phyloP scores from a whole-genome alignment of 1,284 basidiomycete genomes.

The Cutaneotrichosporon cyanovorans region DNA sequence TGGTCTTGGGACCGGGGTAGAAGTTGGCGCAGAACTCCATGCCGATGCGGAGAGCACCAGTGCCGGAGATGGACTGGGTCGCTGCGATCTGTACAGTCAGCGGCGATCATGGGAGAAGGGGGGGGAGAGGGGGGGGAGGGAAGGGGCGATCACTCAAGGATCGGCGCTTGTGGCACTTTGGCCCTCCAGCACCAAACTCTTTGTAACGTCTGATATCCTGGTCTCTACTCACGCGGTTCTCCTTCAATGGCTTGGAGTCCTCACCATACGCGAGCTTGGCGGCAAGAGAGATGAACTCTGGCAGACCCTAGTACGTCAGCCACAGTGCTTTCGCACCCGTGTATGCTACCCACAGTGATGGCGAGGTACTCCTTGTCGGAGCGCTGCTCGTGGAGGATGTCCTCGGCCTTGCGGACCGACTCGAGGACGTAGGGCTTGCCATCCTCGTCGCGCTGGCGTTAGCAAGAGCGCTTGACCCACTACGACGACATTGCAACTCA shows the following conservation, averaged over 20 bases:
- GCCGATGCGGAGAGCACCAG: slow-evolving; percentile 93
- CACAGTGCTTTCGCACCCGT: too few species aligned
- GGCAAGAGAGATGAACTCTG: slow-evolving; percentile 81
- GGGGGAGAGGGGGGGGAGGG: neutral
- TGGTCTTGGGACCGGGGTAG: slow-evolving; percentile 78
- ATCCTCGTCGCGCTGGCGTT: slow-evolving; percentile 72
- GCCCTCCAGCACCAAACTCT: too few species aligned
- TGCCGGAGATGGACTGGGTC: slow-evolving; percentile 96
- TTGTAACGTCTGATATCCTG: too few species aligned
- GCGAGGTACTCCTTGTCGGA: slow-evolving; percentile 97
- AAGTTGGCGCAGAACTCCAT: slow-evolving; percentile 81
- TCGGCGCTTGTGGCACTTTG: too few species aligned
- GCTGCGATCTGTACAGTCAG: slow-evolving; percentile 61
- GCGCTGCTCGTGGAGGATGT: slow-evolving; percentile 55
- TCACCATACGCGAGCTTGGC: slow-evolving; percentile 86
- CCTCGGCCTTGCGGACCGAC: slow-evolving; percentile 72
- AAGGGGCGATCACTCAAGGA: too few species aligned
- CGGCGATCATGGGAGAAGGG: neutral
- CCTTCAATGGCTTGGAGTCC: slow-evolving; percentile 65
- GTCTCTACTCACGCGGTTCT: slow-evolving; percentile 65
- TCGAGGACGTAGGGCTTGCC: slow-evolving; percentile 93
- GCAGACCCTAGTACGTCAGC: slow-evolving; percentile 51
- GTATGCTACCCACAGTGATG: slow-evolving; percentile 59
- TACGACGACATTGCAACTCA: slow-evolving; percentile 6
- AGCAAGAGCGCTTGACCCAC: slow-evolving; percentile 3